A percentile compares a stretch with the other conserved stretches of the same genome.
Evolutionary conservation across 1,284 basidiomycete genomes (phyloP).

Genomic region (Bondarzewia mesenterica): DNA sequence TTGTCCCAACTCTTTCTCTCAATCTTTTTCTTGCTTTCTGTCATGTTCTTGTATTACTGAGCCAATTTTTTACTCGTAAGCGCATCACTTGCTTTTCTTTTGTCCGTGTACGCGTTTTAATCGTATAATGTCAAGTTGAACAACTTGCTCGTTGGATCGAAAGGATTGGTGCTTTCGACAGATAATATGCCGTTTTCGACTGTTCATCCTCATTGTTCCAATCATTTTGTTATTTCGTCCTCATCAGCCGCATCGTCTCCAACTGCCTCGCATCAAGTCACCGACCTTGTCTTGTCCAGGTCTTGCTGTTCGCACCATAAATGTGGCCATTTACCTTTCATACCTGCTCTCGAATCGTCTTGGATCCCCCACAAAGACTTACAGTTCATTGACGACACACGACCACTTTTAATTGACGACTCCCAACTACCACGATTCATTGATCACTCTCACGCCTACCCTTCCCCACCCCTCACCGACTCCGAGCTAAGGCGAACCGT

Average conservation of each 20-base stretch:
- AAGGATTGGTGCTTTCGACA: slow-evolving; percentile 8
- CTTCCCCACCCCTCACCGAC: slow-evolving; percentile 30
- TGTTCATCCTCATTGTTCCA: slow-evolving; percentile 3
- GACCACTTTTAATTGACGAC: background rate
- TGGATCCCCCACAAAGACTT: background rate
- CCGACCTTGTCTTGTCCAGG: background rate
- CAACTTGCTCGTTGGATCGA: slow-evolving; percentile 9
- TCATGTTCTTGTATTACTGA: slow-evolving; percentile 10
- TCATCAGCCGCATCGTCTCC: slow-evolving; percentile 4
- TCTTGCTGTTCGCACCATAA: no score
- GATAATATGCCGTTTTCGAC: slow-evolving; percentile 9
- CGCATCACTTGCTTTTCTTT: background rate
- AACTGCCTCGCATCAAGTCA: slow-evolving; percentile 6
- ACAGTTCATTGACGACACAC: background rate
- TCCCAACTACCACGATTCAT: background rate
- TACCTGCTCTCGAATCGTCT: background rate
- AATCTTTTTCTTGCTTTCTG: slow-evolving; percentile 2
- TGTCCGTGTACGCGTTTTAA: background rate
- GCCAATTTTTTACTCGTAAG: background rate
- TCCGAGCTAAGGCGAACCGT: slow-evolving; percentile 28
- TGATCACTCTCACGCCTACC: slow-evolving; percentile 11
- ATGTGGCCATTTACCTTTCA: background rate
- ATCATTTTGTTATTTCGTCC: slow-evolving; percentile 4
- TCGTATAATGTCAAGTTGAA: background rate
- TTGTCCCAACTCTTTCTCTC: background rate